These are phyloP conservation scores for Torulaspora maleeae DNA, from an alignment of 805 yeast genomes.

Conservation along the genomic window DNA sequence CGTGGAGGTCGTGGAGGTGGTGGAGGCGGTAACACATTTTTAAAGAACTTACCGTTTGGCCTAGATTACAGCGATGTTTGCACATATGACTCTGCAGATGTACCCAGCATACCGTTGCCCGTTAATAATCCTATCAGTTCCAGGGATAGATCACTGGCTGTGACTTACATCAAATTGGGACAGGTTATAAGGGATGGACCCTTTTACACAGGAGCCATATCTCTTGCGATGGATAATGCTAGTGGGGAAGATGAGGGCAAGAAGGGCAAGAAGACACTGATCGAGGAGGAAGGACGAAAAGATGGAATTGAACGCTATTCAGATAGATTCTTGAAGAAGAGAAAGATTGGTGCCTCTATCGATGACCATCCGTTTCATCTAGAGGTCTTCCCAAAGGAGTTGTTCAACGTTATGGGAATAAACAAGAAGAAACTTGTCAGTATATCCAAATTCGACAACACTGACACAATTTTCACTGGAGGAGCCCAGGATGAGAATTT, in stretches of 20 bases:
- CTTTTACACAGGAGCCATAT: constrained; percentile 55
- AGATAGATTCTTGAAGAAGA: constrained; percentile 68
- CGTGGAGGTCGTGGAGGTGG: constrained; percentile 36
- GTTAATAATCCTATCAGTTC: constrained; percentile 55
- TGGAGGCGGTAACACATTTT: constrained; percentile 39
- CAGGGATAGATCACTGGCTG: constrained; percentile 49
- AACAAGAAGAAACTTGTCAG: constrained; percentile 49
- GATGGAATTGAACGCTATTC: constrained; percentile 82
- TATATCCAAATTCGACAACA: constrained; percentile 36
- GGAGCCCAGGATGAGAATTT: constrained; percentile 27
- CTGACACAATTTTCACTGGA: constrained; percentile 29
- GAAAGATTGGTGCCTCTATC: constrained; percentile 64
- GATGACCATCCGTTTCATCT: constrained; percentile 73
- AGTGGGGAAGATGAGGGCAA: constrained; percentile 11
- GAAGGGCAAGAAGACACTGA: constrained; percentile 27
- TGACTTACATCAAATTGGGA: constrained; percentile 51
- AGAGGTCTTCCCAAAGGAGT: constrained; percentile 71
- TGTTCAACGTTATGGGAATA: constrained; percentile 66
- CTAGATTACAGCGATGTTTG: constrained; percentile 60
- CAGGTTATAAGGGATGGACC: constrained; percentile 59
- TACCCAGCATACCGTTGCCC: constrained; percentile 50
- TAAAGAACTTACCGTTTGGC: constrained; percentile 59
- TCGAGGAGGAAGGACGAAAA: constrained; percentile 41
- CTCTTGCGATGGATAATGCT: constrained; percentile 29
- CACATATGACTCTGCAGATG: constrained; percentile 37